Evolutionary conservation across 352 stramenopile species (phyloP), one percentile per base, ranked within the genome.

Genomic region (Halophytophthora batemanensis): DNA sequence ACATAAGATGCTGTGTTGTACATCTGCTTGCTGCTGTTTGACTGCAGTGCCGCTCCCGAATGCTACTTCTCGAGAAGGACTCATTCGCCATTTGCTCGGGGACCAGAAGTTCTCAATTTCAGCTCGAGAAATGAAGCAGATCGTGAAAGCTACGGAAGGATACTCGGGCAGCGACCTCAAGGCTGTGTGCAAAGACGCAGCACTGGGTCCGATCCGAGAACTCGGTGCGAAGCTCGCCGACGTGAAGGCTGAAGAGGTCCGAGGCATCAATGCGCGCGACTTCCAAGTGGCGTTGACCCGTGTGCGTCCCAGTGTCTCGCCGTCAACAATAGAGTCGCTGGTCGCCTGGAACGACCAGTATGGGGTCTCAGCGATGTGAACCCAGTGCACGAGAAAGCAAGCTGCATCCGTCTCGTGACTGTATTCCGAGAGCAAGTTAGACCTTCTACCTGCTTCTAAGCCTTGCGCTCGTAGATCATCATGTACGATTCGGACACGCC

Each of bases 401-500:
- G 25, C 25, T 31, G 8, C 4, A 31, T 4, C 25, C 25, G 25
- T 8, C 25, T 42, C 41, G 25, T 52, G 22, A 40, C 17, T 70
- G 35, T 60, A 64, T 69, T 71, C 33, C 50, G 23, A 28, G 22
- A 18, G n/a, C 2, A 11, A 14, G 15, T 13, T 31, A 3, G 12
- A 18, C 25, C 8, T 11, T 44, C 39, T 25, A 38, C 15, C 6
- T 13, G n/a, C 18, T 4, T 28, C 82, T 79, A 87, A 62, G 66
- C 52, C 61, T 92, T 88, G 41, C 80, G 66, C 53, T 92, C 84
- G 67, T 96, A 97, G 50, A 96, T 82, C 72, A 95, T 85, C 69
- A 97, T 77, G 64, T 96, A 96, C 43, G 86, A 90, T 54, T 98
- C 96, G 31, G 87, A 98, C n/a, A 98, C 74, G 14, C 94, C 95